Evolutionary conservation across 208 protist species (phyloP).

Genomic region (Wallacemonas sp.): DNA sequence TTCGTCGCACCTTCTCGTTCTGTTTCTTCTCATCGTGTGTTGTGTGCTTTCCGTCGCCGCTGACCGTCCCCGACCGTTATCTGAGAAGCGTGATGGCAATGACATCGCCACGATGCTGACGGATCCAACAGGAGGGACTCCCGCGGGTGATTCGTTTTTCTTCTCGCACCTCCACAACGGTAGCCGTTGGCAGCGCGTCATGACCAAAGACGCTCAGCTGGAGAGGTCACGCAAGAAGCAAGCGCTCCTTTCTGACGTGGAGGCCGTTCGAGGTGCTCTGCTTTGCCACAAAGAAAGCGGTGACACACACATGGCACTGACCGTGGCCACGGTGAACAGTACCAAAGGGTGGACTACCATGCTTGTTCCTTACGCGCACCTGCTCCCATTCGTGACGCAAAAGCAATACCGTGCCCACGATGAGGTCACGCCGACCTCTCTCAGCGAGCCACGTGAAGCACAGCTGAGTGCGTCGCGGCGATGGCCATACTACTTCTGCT

Average conservation of each 20-base stretch:
- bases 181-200: not conserved
- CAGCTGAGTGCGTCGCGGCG: conserved; percentile 13
- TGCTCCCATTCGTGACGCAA: conserved; percentile 12
- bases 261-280: not conserved
- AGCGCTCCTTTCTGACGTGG: not conserved
- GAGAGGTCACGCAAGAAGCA: not conserved
- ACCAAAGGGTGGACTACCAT: not conserved
- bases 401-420: not conserved
- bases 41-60: too few species aligned
- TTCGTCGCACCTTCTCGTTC: not conserved
- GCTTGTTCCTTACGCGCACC: conserved; percentile 14
- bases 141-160: not conserved
- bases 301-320: not conserved
- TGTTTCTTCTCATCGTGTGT: not conserved
- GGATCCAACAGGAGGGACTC: not conserved
- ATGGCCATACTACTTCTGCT: conserved; percentile 38
- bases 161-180: not conserved
- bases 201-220: not conserved
- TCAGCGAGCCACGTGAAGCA: not conserved
- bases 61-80: not conserved
- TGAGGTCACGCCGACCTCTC: not conserved
- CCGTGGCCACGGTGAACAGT: not conserved
- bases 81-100: not conserved
- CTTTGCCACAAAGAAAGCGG: not conserved
- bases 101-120: not conserved